A percentile compares a stretch with the other conserved stretches of the same genome.
Evolutionary conservation across 192 early-diverging fungal species (phyloP).

Genomic region (Lobosporangium transversale): DNA sequence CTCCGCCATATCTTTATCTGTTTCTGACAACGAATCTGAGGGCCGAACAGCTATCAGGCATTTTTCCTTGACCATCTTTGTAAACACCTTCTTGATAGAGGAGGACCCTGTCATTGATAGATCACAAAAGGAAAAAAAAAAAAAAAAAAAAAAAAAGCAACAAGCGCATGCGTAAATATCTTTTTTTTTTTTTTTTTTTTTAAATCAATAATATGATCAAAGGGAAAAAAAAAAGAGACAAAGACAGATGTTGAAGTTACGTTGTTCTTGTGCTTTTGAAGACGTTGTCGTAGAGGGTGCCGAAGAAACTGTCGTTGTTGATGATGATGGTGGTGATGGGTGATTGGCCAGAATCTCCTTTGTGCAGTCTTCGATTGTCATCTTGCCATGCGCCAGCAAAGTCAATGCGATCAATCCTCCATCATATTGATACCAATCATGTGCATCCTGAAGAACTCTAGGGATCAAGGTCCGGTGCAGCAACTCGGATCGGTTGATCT

Average conservation of each 20-base stretch:
- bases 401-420: slow-evolving; percentile 47
- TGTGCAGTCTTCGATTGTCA: slow-evolving; percentile 55
- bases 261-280: background rate
- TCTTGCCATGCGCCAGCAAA: slow-evolving; percentile 56
- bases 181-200: too few relatives aligned
- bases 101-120: background rate
- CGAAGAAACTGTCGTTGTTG: slow-evolving; percentile 15
- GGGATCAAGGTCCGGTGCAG: slow-evolving; percentile 68
- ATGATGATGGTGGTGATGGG: background rate
- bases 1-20: slow-evolving; percentile 69
- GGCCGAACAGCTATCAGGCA: slow-evolving; percentile 68
- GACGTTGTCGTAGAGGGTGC: slow-evolving; percentile 22
- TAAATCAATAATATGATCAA: too few relatives aligned
- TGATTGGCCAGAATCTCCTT: slow-evolving; percentile 27
- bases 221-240: slow-evolving; percentile 7
- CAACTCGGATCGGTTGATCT: slow-evolving; percentile 62
- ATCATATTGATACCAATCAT: slow-evolving; percentile 67
- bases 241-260: background rate
- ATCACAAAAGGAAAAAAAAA: slow-evolving; percentile 4
- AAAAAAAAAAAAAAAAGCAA: background rate
- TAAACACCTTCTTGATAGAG: slow-evolving; percentile 51
- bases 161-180: too few relatives aligned
- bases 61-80: slow-evolving; percentile 67
- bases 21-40: slow-evolving; percentile 66
- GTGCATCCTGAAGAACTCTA: slow-evolving; percentile 61